Base-by-base conservation (phyloP, 345 rosid genomes). In the Boechera retrofracta region DNA sequence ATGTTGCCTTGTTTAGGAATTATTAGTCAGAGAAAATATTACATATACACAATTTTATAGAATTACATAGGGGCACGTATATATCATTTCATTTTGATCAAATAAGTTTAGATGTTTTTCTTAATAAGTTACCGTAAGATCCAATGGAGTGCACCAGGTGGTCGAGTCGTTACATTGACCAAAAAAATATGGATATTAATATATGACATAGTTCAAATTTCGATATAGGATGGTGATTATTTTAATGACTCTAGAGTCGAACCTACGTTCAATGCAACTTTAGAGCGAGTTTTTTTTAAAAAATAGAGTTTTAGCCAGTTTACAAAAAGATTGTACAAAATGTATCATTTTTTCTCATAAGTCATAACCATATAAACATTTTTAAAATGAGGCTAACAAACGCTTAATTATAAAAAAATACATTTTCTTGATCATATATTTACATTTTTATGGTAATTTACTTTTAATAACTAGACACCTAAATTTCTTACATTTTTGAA, bases 1-100 rank as follows among this genome's bases (percentile, higher is more conserved):
- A 77, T 70, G 80, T 64, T 71, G 72, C 60, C 28, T 63, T 71
- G 52, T 70, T 44, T 45, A 48, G 4, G 67, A 77, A 77, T 64
- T 71, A 77, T 56, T 71, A n/a, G 60, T 9, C 21, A 10, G 53
- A 48, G 42, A 15, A 2, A 28, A 67, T 28, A 57, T 75, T 52
- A 28, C 29, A 28, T 28, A 31, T 29, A 52, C 47, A 31, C 18
- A 58, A 3, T 3, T 28, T 62, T 54, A 7, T 29, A 4, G 9
- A 67, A 45, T 53, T 59, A 49, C 36, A 36, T 47, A 75, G 10
- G 26, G 13, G 7, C 28, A 33, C 10, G 60, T 48, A 75, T 49
- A 59, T 16, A 38, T 39, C 4, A 48, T 67, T 58, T 13, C 28
- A 39, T 49, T 45, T 32, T 51, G n/a, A 67, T 51, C 68, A 29